phyloP scores from a whole-genome alignment of 2,329 filamentous ascomycete genomes.

The Exophiala sp. region DNA sequence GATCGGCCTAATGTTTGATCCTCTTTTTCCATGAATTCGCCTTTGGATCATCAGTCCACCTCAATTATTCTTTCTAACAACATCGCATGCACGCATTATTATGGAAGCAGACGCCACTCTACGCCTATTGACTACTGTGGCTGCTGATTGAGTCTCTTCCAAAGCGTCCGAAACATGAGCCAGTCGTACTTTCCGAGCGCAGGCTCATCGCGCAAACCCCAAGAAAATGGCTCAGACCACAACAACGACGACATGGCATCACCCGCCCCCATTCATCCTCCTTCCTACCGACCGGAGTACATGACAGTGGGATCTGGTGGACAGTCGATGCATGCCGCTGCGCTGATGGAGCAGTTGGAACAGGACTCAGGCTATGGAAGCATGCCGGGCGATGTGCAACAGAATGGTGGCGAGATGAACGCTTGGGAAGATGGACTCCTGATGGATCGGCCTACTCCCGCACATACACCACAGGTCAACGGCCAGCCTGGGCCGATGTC shows the following conservation, averaged over 20 bases:
- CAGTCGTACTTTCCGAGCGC: constrained; percentile 11
- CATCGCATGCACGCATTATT: neutral
- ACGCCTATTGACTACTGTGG: neutral
- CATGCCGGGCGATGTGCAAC: constrained; percentile 60
- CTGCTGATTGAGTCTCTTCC: neutral
- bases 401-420: constrained; percentile 40
- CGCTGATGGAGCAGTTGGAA: constrained; percentile 76
- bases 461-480: constrained; percentile 50
- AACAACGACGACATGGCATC: constrained; percentile 15
- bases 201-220: constrained; percentile 9
- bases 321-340: constrained; percentile 75
- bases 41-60: neutral
- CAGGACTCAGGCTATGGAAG: constrained; percentile 92
- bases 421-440: constrained; percentile 56
- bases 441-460: constrained; percentile 56
- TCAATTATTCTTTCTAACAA: neutral
- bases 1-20: neutral
- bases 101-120: constrained; percentile 7
- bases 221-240: constrained; percentile 5
- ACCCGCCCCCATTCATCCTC: constrained; percentile 12
- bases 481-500: constrained; percentile 49
- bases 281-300: constrained; percentile 56
- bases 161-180: constrained; percentile 16
- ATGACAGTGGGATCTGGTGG: constrained; percentile 85
- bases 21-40: neutral